These are phyloP conservation scores for Cladophialophora psammophila DNA, from an alignment of 2,329 filamentous ascomycete genomes.

Conservation along the genomic window DNA sequence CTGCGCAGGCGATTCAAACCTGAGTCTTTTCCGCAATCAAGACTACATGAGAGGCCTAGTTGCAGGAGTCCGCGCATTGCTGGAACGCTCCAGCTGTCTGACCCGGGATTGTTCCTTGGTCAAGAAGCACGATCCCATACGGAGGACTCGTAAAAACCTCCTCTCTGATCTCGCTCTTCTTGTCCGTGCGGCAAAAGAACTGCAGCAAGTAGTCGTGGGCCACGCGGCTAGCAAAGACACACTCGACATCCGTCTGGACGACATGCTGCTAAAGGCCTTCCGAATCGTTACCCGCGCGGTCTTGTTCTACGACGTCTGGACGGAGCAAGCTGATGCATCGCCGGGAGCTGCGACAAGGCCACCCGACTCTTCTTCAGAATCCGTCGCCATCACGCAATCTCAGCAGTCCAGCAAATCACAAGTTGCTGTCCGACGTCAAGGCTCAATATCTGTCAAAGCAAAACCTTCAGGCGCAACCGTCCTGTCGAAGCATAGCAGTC, in stretches of 20 bases:
- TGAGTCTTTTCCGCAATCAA: constrained; percentile 83
- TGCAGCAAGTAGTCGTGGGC: constrained; percentile 74
- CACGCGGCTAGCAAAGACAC: constrained; percentile 52
- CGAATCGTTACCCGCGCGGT: constrained; percentile 92
- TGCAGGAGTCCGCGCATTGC: constrained; percentile 85
- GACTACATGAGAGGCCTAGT: constrained; percentile 95
- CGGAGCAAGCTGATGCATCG: constrained; percentile 57
- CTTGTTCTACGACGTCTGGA: constrained; percentile 85
- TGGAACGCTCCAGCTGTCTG: constrained; percentile 88
- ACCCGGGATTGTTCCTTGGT: constrained; percentile 81
- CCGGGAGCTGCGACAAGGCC: constrained; percentile 43
- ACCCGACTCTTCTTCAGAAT: constrained; percentile 8
- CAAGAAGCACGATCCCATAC: constrained; percentile 75
- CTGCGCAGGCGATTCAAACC: constrained; percentile 76
- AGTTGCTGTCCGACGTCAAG: constrained; percentile 17
- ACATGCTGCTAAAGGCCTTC: constrained; percentile 93
- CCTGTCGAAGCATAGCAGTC: constrained; percentile 25
- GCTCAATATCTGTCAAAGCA: constrained; percentile 10
- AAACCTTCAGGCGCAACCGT: constrained; percentile 15
- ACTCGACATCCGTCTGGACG: constrained; percentile 80
- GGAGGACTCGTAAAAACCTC: constrained; percentile 83
- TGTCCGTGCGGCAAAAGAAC: constrained; percentile 84
- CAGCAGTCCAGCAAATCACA: constrained; percentile 17
- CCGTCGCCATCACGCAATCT: constrained; percentile 17
- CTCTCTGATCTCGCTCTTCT: constrained; percentile 88